Evolutionary conservation across 441 rosid genomes (phyloP).

Genomic region (Bocquillonia castaneifolia): DNA sequence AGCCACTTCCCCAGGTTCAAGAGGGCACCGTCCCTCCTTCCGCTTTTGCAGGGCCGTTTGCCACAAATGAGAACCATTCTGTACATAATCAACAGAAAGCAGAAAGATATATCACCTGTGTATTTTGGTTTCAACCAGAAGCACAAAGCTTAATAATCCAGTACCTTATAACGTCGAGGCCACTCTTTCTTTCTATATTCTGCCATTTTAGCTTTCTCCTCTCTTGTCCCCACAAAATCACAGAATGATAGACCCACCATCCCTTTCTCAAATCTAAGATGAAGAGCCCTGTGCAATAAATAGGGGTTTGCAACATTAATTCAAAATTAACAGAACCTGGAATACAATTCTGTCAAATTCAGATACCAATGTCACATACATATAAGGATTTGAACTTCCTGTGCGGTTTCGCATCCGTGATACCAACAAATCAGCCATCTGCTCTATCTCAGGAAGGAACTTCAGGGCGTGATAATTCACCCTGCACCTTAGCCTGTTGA

Average conservation of each 20-base stretch:
- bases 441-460: slow-evolving; percentile 84
- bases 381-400: slow-evolving; percentile 73
- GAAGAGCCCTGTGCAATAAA: slow-evolving; percentile 74
- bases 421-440: slow-evolving; percentile 83
- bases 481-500: slow-evolving; percentile 95
- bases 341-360: slow-evolving; percentile 20
- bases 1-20: slow-evolving; percentile 98
- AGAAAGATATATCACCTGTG: neutral
- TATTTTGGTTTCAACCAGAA: slow-evolving; percentile 12
- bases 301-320: slow-evolving; percentile 17
- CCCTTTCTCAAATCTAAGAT: slow-evolving; percentile 99
- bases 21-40: slow-evolving; percentile 98
- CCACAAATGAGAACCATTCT: slow-evolving; percentile 99
- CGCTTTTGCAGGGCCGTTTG: slow-evolving; percentile 88
- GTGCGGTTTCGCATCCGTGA: slow-evolving; percentile 96
- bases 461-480: slow-evolving; percentile 97
- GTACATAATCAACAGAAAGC: slow-evolving; percentile 28
- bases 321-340: neutral
- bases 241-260: slow-evolving; percentile 98
- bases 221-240: slow-evolving; percentile 95
- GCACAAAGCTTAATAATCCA: neutral
- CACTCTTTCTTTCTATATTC: slow-evolving; percentile 91
- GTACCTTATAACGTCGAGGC: slow-evolving; percentile 97
- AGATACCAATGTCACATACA: slow-evolving; percentile 45
- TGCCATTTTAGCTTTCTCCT: slow-evolving; percentile 92